phyloP scores from a whole-genome alignment of 129 eudicot genomes.

The Helianthus tuberosus region DNA sequence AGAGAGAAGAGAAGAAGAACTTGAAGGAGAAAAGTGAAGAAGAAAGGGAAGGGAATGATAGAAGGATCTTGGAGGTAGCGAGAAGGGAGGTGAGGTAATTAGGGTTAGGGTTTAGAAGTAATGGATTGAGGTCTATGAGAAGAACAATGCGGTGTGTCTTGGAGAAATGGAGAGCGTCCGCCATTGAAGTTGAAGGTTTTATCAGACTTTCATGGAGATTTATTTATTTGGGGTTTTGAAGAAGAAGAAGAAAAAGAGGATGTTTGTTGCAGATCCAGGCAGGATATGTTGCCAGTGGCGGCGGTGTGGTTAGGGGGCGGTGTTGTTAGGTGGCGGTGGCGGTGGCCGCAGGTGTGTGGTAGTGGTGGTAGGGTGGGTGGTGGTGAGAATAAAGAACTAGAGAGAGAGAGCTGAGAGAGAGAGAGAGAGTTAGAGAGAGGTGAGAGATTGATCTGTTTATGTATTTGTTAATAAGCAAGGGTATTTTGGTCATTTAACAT shows the following conservation, averaged over 20 bases:
- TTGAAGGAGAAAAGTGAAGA: too few relatives aligned
- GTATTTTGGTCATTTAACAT: too few relatives aligned
- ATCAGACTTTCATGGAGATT: not conserved
- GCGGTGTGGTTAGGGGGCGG: too few relatives aligned
- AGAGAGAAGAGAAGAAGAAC: too few relatives aligned
- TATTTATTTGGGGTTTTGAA: not conserved
- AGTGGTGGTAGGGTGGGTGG: too few relatives aligned
- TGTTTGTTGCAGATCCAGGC: conserved; percentile 16
- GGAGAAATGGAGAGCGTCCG: conserved; percentile 44
- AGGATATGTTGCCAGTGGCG: conserved; percentile 20
- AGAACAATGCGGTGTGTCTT: conserved; percentile 67
- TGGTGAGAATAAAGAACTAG: too few relatives aligned
- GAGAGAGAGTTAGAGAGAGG: too few relatives aligned
- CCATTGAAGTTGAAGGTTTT: conserved; percentile 26
- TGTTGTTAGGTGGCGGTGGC: too few relatives aligned
- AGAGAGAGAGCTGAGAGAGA: too few relatives aligned
- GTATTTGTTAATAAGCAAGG: too few relatives aligned
- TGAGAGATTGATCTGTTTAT: too few relatives aligned
- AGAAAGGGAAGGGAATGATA: conserved; percentile 46
- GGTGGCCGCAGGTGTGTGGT: too few relatives aligned
- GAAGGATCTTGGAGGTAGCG: conserved; percentile 36
- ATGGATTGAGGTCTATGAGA: conserved; percentile 70
- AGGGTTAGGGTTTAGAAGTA: conserved; percentile 43
- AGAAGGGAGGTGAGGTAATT: conserved; percentile 45
- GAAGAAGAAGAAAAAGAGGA: conserved; percentile 2